Percentiles rank a stretch among this genome's conserved stretches.
Evolutionary conservation across 2,329 filamentous ascomycete genomes (phyloP).

Genomic region (Massarina eburnea): DNA sequence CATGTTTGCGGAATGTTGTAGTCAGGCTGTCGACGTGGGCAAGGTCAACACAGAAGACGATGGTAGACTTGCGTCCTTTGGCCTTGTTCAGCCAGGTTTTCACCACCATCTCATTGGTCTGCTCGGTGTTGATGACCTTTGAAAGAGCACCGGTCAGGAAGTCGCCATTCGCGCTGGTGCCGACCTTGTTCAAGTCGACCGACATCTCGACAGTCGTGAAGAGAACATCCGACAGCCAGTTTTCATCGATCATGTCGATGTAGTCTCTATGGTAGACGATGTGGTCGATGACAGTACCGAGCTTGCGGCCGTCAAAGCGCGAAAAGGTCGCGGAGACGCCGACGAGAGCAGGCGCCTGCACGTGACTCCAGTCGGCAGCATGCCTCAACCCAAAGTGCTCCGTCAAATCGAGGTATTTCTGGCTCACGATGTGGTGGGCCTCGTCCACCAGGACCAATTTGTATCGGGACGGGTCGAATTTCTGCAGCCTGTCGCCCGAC

Average conservation of each 20-base stretch:
- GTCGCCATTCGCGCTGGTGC: conserved; percentile 67
- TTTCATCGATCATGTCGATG: conserved; percentile 79
- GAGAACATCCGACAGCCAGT: conserved; percentile 88
- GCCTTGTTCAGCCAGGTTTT: conserved; percentile 84
- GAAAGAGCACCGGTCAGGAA: conserved; percentile 80
- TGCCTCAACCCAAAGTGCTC: conserved; percentile 74
- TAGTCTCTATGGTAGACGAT: conserved; percentile 94
- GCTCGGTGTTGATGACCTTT: conserved; percentile 75
- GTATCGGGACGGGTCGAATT: conserved; percentile 77
- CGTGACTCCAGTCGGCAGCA: conserved; percentile 38
- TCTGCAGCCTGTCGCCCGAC: conserved; percentile 73
- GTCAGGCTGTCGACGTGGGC: conserved; percentile 78
- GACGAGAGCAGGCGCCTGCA: conserved; percentile 61
- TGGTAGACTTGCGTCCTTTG: conserved; percentile 72
- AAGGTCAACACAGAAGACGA: conserved; percentile 93
- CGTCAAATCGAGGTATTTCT: conserved; percentile 73
- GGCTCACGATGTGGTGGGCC: conserved; percentile 92
- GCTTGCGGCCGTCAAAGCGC: conserved; percentile 78
- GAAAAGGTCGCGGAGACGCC: conserved; percentile 84
- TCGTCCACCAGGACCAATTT: conserved; percentile 95
- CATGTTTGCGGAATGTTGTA: conserved; percentile 71
- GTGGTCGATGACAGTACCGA: conserved; percentile 86
- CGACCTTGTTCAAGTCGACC: conserved; percentile 75
- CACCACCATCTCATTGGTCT: conserved; percentile 81
- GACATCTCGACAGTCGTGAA: conserved; percentile 90